These are phyloP conservation scores for Geranium rotundifolium DNA, from an alignment of 345 rosid species.

Conservation along the genomic window DNA sequence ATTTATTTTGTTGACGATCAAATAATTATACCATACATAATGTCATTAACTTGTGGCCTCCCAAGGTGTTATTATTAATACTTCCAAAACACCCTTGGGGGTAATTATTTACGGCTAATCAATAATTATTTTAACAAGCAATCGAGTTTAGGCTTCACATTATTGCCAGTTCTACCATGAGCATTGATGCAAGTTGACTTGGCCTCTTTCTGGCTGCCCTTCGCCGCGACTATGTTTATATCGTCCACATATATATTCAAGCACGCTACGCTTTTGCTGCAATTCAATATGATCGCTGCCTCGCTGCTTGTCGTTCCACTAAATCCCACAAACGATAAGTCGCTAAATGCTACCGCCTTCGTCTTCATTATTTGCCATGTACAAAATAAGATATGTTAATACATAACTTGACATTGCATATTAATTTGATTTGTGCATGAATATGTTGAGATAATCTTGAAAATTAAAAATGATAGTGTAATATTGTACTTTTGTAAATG, in stretches of 20 bases:
- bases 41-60: too few species aligned
- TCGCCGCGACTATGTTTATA: slow-evolving; percentile 5
- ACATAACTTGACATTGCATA: background rate
- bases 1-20: too few species aligned
- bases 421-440: background rate
- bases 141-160: background rate
- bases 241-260: background rate
- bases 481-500: too few species aligned
- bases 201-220: background rate
- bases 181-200: slow-evolving; percentile 7
- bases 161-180: background rate
- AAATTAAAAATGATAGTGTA: too few species aligned
- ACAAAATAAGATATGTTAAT: background rate
- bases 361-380: slow-evolving; percentile 1
- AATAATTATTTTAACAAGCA: background rate
- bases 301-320: slow-evolving; percentile 7
- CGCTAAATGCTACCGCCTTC: slow-evolving; percentile 11
- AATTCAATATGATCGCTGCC: slow-evolving; percentile 6
- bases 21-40: too few species aligned
- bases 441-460: background rate
- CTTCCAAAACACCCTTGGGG: too few species aligned
- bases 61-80: too few species aligned
- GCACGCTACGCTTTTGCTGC: slow-evolving; percentile 9
- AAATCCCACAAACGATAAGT: slow-evolving; percentile 7
- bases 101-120: too few species aligned